A percentile compares a stretch with the other conserved stretches of the same genome.
phyloP scores from a whole-genome alignment of 1,139 yeast species.

The Suhomyces ambrosiae region DNA sequence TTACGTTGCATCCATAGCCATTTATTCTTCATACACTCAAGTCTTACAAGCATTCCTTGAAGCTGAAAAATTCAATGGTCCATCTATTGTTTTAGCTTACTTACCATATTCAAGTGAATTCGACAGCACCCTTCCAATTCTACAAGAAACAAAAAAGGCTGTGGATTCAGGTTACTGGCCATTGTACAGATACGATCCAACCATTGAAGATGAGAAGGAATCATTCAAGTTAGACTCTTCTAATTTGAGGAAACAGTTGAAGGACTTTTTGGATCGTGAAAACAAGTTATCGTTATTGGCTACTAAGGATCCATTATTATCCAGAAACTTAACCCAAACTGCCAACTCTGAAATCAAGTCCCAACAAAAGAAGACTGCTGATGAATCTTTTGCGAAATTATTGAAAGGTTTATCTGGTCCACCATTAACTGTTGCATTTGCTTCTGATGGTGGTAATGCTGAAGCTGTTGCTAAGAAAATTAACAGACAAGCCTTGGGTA shows the following conservation, averaged over 20 bases:
- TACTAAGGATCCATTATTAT: constrained; percentile 69
- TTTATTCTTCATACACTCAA: constrained; percentile 91
- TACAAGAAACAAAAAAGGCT: constrained; percentile 85
- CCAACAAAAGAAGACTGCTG: constrained; percentile 69
- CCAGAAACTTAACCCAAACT: constrained; percentile 68
- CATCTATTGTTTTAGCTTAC: constrained; percentile 88
- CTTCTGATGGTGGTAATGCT: constrained; percentile 96
- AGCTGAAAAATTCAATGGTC: constrained; percentile 86
- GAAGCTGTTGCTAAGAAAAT: constrained; percentile 80
- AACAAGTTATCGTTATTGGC: constrained; percentile 81
- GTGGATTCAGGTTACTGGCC: constrained; percentile 98
- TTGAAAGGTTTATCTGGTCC: constrained; percentile 92
- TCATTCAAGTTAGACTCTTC: constrained; percentile 83
- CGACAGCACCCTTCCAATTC: constrained; percentile 70
- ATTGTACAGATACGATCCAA: constrained; percentile 81
- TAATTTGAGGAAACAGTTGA: constrained; percentile 72
- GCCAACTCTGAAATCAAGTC: constrained; percentile 60
- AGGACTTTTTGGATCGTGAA: constrained; percentile 84
- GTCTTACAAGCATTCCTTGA: constrained; percentile 85
- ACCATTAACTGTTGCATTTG: constrained; percentile 85
- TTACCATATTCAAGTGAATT: constrained; percentile 72
- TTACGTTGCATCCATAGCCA: constrained; percentile 93
- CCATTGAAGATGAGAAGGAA: constrained; percentile 46
- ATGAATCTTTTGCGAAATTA: constrained; percentile 73
- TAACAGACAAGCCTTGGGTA: constrained; percentile 78